Evolutionary conservation across 2,329 filamentous ascomycete genomes (phyloP).

Genomic region (Epichloe gansuensis): DNA sequence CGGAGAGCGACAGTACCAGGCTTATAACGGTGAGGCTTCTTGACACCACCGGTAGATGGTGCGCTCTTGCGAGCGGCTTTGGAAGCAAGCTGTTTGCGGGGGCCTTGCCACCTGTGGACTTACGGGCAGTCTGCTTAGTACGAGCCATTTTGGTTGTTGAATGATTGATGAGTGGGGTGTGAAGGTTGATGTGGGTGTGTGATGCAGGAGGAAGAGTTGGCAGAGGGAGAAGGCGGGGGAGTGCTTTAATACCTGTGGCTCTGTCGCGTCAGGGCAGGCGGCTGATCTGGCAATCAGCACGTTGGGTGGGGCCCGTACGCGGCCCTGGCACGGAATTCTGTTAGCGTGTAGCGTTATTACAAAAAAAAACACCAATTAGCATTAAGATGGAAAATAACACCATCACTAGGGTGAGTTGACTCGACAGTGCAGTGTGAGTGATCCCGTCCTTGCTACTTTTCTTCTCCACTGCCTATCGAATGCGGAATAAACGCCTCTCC

Average conservation of each 20-base stretch:
- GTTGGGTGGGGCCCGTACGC: slow-evolving; percentile 11
- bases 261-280: slow-evolving; percentile 17
- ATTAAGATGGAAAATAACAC: background rate
- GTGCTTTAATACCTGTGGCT: slow-evolving; percentile 29
- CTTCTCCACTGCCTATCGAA: background rate
- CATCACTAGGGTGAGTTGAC: background rate
- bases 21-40: slow-evolving; percentile 89
- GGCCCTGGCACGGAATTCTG: slow-evolving; percentile 10
- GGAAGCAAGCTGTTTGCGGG: slow-evolving; percentile 94
- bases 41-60: slow-evolving; percentile 91
- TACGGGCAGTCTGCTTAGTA: slow-evolving; percentile 57
- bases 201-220: slow-evolving; percentile 30
- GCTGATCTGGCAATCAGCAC: slow-evolving; percentile 23
- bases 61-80: slow-evolving; percentile 97
- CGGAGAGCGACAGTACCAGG: slow-evolving; percentile 91
- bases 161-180: slow-evolving; percentile 18
- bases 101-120: slow-evolving; percentile 72
- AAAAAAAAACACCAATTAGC: background rate
- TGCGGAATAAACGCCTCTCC: background rate
- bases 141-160: slow-evolving; percentile 42
- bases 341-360: background rate
- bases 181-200: slow-evolving; percentile 18
- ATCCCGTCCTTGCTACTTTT: background rate
- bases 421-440: background rate
- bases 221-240: slow-evolving; percentile 29